Percentiles rank a stretch among this genome's conserved stretches.
These are phyloP conservation scores for Tuber melanosporum DNA, from an alignment of 495 filamentous ascomycete genomes.

Conservation along the genomic window DNA sequence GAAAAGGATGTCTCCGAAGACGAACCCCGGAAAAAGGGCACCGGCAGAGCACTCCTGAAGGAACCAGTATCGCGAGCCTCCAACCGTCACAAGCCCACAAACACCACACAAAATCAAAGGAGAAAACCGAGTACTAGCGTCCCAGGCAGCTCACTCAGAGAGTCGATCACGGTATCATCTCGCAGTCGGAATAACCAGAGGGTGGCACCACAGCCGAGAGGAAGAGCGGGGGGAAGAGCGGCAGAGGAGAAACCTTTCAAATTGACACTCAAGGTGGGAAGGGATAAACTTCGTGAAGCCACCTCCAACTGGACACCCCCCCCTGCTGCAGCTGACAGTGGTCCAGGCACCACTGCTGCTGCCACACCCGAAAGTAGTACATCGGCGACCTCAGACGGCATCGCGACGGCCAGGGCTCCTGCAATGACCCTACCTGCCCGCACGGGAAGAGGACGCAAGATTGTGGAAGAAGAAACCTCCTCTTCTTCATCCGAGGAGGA, in stretches of 20 bases:
- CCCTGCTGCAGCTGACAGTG: conserved; percentile 28
- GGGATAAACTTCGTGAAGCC: conserved; percentile 40
- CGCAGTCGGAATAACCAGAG: background rate
- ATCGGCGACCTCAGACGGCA: conserved; percentile 13
- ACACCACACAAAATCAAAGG: conserved; percentile 11
- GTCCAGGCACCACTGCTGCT: conserved; percentile 8
- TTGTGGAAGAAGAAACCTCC: conserved; percentile 45
- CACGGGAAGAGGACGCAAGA: conserved; percentile 30
- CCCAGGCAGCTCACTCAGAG: conserved; percentile 22
- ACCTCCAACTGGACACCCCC: conserved; percentile 39
- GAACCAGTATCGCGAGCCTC: conserved; percentile 19
- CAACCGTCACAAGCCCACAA: conserved; percentile 13
- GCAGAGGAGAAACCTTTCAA: conserved; percentile 30
- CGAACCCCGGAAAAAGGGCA: conserved; percentile 19
- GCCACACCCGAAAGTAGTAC: conserved; percentile 24
- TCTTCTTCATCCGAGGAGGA: conserved; percentile 42
- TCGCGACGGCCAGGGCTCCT: background rate
- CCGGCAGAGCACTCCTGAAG: conserved; percentile 11
- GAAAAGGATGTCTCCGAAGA: conserved; percentile 44
- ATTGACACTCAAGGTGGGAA: conserved; percentile 37
- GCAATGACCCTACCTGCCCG: conserved; percentile 15
- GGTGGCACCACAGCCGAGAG: conserved; percentile 1
- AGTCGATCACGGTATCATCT: conserved; percentile 17
- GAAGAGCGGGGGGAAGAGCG: conserved; percentile 3
- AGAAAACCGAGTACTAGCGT: conserved; percentile 19